Conservation (phyloP, 1,284 basidiomycete species). For the Malassezia slooffiae region DNA sequence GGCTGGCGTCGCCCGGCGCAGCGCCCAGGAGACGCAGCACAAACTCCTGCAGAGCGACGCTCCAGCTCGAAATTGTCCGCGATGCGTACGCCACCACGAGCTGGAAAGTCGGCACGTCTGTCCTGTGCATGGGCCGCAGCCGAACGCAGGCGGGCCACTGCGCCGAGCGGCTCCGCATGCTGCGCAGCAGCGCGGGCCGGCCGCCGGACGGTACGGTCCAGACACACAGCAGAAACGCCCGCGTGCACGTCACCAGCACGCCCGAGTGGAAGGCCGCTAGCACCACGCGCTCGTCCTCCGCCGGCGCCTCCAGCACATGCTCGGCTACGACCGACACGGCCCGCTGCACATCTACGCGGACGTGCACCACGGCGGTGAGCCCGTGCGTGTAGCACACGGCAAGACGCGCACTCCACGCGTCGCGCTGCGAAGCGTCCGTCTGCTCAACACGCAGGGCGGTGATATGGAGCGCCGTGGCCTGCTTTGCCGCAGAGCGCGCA, state of each 20-base stretch:
- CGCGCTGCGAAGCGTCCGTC: constrained; percentile 7
- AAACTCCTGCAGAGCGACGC: constrained; percentile 38
- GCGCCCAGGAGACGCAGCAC: constrained; percentile 16
- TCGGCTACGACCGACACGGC: constrained; percentile 13
- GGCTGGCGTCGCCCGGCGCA: not conserved
- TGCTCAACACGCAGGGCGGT: constrained; percentile 8
- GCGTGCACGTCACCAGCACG: constrained; percentile 37
- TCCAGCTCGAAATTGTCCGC: constrained; percentile 37
- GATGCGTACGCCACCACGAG: constrained; percentile 37
- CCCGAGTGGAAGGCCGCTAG: constrained; percentile 27
- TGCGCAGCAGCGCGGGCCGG: constrained; percentile 4
- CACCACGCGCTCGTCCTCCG: not conserved
- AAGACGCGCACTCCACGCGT: constrained; percentile 11
- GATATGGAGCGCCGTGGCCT: not conserved
- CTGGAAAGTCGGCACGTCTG: constrained; percentile 12
- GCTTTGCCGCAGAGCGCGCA: not conserved
- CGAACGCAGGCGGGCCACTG: constrained; percentile 25
- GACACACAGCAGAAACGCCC: constrained; percentile 28
- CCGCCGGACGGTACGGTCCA: constrained; percentile 10
- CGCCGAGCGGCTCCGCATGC: constrained; percentile 18
- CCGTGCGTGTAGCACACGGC: constrained; percentile 37
- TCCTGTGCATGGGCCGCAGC: constrained; percentile 21
- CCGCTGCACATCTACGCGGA: constrained; percentile 8
- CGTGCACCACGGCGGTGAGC: constrained; percentile 30
- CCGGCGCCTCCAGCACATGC: not conserved